Percentiles rank a stretch among this genome's conserved stretches.
phyloP scores from a whole-genome alignment of 805 yeast genomes.

The Myxozyma monticola region DNA sequence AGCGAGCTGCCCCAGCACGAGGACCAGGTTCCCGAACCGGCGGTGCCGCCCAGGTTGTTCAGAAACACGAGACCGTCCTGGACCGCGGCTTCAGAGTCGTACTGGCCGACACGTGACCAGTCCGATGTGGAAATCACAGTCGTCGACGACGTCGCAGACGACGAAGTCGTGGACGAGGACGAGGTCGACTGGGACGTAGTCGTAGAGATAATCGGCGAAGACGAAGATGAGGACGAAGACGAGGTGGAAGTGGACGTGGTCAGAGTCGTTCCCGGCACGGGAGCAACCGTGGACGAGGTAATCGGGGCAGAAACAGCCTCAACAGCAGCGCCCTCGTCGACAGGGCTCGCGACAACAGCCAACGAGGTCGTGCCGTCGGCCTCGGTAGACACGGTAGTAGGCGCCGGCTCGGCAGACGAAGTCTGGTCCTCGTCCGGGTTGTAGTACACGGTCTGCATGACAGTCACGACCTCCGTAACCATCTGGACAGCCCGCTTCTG shows the following conservation, averaged over 20 bases:
- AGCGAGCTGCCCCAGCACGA: constrained; percentile 87
- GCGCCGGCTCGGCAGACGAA: constrained; percentile 33
- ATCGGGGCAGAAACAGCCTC: constrained; percentile 35
- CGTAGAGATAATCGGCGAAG: constrained; percentile 11
- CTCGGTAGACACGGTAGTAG: constrained; percentile 31
- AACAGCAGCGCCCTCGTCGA: constrained; percentile 27
- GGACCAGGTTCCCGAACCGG: constrained; percentile 87
- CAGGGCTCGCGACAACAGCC: constrained; percentile 18
- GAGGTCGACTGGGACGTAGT: constrained; percentile 33
- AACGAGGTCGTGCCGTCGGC: constrained; percentile 17
- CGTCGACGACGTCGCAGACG: constrained; percentile 33
- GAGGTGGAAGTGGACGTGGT: constrained; percentile 32
- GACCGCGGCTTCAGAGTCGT: constrained; percentile 61
- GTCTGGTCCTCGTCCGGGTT: constrained; percentile 33
- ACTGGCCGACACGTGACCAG: constrained; percentile 52
- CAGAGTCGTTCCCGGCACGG: constrained; percentile 32
- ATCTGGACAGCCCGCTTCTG: constrained; percentile 58
- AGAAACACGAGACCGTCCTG: constrained; percentile 74
- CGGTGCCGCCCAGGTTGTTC: constrained; percentile 82
- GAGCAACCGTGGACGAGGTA: constrained; percentile 33
- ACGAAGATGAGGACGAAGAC: constrained; percentile 15
- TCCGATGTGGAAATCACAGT: constrained; percentile 40
- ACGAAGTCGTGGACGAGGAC: constrained; percentile 27
- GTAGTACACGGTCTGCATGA: constrained; percentile 46
- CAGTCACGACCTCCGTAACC: constrained; percentile 76